Conservation (phyloP, 2,329 filamentous ascomycete species). For the Teratosphaeria gauchensis region DNA sequence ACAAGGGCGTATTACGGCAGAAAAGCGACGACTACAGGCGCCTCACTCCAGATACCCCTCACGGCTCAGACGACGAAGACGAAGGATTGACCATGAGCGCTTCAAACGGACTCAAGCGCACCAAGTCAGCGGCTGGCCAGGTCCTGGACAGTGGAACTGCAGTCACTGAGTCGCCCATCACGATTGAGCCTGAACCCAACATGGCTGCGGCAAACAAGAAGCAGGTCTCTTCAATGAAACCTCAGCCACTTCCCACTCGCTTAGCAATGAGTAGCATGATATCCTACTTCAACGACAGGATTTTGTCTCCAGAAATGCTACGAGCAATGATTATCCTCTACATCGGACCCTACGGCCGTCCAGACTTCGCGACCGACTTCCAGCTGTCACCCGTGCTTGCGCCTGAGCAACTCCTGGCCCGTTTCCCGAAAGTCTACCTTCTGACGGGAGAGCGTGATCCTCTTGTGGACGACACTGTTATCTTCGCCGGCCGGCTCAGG, state of each 20-base stretch:
- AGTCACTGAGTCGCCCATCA: not conserved
- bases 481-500: conserved; percentile 82
- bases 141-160: conserved; percentile 1
- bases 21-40: conserved; percentile 87
- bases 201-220: conserved; percentile 23
- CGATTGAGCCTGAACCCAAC: conserved; percentile 6
- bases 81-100: conserved; percentile 15
- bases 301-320: conserved; percentile 96
- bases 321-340: conserved; percentile 98
- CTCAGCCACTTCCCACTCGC: conserved; percentile 59
- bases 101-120: not conserved
- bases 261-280: conserved; percentile 95
- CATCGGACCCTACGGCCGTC: conserved; percentile 83
- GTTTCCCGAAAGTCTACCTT: conserved; percentile 92
- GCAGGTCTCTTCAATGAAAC: conserved; percentile 14
- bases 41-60: conserved; percentile 69
- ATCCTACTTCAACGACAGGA: conserved; percentile 92
- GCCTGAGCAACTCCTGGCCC: conserved; percentile 68
- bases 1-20: conserved; percentile 64
- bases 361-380: conserved; percentile 86
- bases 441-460: conserved; percentile 92
- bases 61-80: conserved; percentile 67
- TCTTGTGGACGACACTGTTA: conserved; percentile 90
- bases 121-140: not conserved
- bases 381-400: conserved; percentile 83